A percentile compares a stretch with the other conserved stretches of the same genome.
Conservation (phyloP, 2,329 filamentous ascomycete genomes). For the Cladorrhinum sp. region DNA sequence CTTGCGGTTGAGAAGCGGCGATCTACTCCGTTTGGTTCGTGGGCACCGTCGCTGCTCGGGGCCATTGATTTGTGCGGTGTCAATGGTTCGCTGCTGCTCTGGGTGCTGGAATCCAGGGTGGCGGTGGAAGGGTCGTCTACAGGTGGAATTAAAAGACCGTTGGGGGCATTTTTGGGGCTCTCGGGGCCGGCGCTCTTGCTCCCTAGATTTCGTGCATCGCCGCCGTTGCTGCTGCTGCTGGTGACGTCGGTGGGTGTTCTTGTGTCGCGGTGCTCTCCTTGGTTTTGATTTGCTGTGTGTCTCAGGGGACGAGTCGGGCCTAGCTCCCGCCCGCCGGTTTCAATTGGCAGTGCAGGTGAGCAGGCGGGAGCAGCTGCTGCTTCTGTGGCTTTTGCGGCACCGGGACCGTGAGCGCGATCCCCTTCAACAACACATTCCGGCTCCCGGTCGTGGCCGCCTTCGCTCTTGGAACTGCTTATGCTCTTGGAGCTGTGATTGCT, state of each 20-base stretch:
- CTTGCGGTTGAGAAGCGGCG: constrained; percentile 30
- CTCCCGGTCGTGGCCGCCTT: constrained; percentile 14
- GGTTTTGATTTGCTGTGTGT: constrained; percentile 19
- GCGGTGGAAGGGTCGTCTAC: not conserved
- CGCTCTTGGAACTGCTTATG: constrained; percentile 20
- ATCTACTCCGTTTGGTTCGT: constrained; percentile 33
- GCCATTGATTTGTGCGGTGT: not conserved
- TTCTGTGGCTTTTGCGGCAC: constrained; percentile 8
- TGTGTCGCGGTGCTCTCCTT: constrained; percentile 3
- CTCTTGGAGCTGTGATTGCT: constrained; percentile 20
- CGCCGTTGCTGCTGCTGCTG: constrained; percentile 1
- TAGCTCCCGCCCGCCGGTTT: constrained; percentile 20
- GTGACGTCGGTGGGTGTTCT: constrained; percentile 10
- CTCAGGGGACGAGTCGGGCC: constrained; percentile 7
- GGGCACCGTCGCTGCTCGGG: constrained; percentile 4
- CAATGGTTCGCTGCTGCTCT: not conserved
- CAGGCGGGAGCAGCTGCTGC: constrained; percentile 2
- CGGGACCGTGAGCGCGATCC: constrained; percentile 4
- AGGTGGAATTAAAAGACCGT: constrained; percentile 7
- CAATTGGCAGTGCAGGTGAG: constrained; percentile 1
- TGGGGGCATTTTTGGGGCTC: constrained; percentile 11
- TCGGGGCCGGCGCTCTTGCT: not conserved
- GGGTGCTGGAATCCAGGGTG: constrained; percentile 12
- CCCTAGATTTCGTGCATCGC: not conserved
- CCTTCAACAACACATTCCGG: constrained; percentile 11